Evolutionary conservation across 768 basidiomycete species (phyloP).

Genomic region (Cubamyces lactineus): DNA sequence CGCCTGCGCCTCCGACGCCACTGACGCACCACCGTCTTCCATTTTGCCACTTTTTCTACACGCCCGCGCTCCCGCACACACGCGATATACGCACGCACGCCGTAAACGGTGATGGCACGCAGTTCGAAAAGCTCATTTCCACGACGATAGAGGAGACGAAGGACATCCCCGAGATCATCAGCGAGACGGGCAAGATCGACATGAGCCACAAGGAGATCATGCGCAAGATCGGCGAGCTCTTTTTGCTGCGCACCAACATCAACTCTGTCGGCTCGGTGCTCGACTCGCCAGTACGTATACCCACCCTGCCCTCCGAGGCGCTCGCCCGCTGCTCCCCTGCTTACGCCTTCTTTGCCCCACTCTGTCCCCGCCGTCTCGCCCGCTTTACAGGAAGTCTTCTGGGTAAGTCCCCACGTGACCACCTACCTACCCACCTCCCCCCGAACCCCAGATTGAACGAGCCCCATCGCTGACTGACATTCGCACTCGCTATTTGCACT

Average conservation of each 20-base stretch:
- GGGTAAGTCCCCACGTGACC: constrained; percentile 55
- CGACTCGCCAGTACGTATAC: constrained; percentile 80
- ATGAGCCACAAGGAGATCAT: constrained; percentile 95
- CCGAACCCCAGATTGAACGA: not conserved
- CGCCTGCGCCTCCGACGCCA: not conserved
- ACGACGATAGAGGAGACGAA: constrained; percentile 95
- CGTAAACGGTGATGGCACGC: not conserved
- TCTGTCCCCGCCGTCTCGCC: constrained; percentile 8
- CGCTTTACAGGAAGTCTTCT: constrained; percentile 80
- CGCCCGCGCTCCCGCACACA: not conserved
- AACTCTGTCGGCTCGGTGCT: constrained; percentile 96
- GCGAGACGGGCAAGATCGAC: constrained; percentile 93
- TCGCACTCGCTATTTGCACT: too few relatives aligned
- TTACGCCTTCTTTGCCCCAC: not conserved
- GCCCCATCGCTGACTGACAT: constrained; percentile 4
- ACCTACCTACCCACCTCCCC: not conserved
- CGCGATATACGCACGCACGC: not conserved
- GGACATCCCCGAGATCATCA: constrained; percentile 91
- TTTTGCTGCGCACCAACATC: constrained; percentile 91
- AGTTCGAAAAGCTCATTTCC: constrained; percentile 94
- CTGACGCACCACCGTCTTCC: not conserved
- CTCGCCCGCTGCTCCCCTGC: not conserved
- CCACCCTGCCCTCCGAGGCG: not conserved
- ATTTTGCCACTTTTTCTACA: too few relatives aligned
- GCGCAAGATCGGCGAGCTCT: constrained; percentile 95